Percentiles rank a stretch among this genome's conserved stretches.
phyloP scores from a whole-genome alignment of 306 rosid genomes.

The Erythrophleum fordii region DNA sequence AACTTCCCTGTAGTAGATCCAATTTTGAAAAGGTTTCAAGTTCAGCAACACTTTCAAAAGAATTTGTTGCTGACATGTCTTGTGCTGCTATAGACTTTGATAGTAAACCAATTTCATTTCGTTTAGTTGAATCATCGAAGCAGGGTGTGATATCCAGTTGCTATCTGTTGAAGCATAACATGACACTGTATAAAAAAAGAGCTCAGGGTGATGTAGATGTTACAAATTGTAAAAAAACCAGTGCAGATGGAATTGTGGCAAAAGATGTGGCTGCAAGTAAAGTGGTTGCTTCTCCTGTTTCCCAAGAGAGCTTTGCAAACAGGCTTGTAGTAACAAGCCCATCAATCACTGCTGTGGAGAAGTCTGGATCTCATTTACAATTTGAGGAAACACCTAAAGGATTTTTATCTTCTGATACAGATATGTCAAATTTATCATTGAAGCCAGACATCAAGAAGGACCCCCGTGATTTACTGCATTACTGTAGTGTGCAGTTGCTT shows the following conservation, averaged over 20 bases:
- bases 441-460: conserved; percentile 54
- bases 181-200: conserved; percentile 44
- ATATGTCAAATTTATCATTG: conserved; percentile 45
- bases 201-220: conserved; percentile 45
- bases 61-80: conserved; percentile 44
- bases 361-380: conserved; percentile 56
- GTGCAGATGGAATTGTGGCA: conserved; percentile 51
- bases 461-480: conserved; percentile 70
- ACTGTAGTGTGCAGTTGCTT: conserved; percentile 60
- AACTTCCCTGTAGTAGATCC: conserved; percentile 51
- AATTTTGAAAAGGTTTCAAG: conserved; percentile 47
- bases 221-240: conserved; percentile 45
- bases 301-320: conserved; percentile 86
- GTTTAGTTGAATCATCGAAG: conserved; percentile 79
- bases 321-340: conserved; percentile 67
- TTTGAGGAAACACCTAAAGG: conserved; percentile 55
- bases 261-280: conserved; percentile 55
- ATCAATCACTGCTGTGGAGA: conserved; percentile 48
- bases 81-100: conserved; percentile 46
- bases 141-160: conserved; percentile 76
- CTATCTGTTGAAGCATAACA: conserved; percentile 61
- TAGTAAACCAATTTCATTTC: conserved; percentile 59
- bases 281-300: conserved; percentile 79
- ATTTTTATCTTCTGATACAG: conserved; percentile 46
- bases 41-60: conserved; percentile 49